phyloP scores from a whole-genome alignment of 345 rosid genomes.

The Trapa incisa region DNA sequence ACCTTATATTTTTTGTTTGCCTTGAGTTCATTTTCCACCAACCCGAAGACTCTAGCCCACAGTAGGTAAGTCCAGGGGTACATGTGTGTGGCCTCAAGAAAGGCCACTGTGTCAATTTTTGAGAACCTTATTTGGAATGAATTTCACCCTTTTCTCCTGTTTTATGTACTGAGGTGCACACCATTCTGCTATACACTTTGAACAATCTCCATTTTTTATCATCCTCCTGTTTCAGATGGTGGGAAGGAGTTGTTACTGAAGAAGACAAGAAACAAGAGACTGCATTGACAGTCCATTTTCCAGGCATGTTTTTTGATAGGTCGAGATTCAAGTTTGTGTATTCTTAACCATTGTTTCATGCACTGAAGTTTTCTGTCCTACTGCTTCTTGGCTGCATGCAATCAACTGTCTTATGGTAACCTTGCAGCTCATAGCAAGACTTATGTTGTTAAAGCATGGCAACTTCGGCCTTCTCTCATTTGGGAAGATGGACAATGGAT shows the following conservation, averaged over 20 bases:
- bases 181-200: background rate
- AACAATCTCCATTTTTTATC: background rate
- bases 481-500: constrained; percentile 91
- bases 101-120: too few species aligned
- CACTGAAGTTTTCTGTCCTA: background rate
- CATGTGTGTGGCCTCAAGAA: too few species aligned
- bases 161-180: background rate
- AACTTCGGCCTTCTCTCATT: constrained; percentile 71
- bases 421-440: constrained; percentile 61
- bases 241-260: constrained; percentile 83
- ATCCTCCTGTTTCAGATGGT: constrained; percentile 50
- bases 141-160: background rate
- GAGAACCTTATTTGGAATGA: background rate
- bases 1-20: too few species aligned
- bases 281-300: constrained; percentile 54
- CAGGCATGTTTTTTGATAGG: constrained; percentile 29
- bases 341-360: background rate
- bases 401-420: constrained; percentile 6
- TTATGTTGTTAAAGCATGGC: constrained; percentile 50
- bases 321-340: background rate
- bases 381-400: background rate
- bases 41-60: too few species aligned
- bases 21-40: too few species aligned
- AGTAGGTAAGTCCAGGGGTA: too few species aligned
- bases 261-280: constrained; percentile 74